Base-by-base conservation (phyloP, 441 rosid genomes). In the Syzygium syzygioides region DNA sequence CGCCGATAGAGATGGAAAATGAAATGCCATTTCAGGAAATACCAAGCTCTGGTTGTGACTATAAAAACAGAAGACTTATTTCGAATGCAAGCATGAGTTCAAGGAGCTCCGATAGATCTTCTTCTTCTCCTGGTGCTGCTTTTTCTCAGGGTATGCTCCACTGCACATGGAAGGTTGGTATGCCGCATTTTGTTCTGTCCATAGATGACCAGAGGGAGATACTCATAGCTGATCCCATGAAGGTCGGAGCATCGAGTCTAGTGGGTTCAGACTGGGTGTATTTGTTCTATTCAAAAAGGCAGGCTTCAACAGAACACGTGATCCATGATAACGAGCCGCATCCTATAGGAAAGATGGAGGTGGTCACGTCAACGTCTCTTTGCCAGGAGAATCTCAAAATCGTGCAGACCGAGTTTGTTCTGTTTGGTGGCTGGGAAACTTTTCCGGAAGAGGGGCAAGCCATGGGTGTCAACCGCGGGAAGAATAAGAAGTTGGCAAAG, bases 291-390 rank as follows among this genome's bases (percentile, higher is more conserved):
- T 90, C 91, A 86, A 91, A 88, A 89, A 92, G 87, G 88, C 90
- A 92, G 30, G 89, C 89, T 23, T 91, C 88, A 76, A 93, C 91
- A 91, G 95, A 92, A 53, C 93, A 87, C 37, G 89, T 87, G 52
- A 89, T 68, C 89, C 87, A 54, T 85, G 94, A 89, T 85, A 88
- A 66, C 34, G 92, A 93, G n/a, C 90, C 92, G 30, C 90, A 83
- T 59, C 93, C 95, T 86, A 93, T 97, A 83, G 99, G 97, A 88
- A 94, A 91, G 89, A 91, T 97, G 93, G 93, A 93, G 88, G 96
- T 96, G 59, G 92, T 95, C 19, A 95, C 95, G 57, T 93, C 93
- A 56, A 93, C 94, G 89, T 85, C 91, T 55, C 85, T 93, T 85
- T 92, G 94, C 28, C 90, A 95, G 3, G 41, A 92, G 41, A 91